Evolutionary conservation across 257 asterid genomes (phyloP).

Genomic region (Solanum chmielewskii): DNA sequence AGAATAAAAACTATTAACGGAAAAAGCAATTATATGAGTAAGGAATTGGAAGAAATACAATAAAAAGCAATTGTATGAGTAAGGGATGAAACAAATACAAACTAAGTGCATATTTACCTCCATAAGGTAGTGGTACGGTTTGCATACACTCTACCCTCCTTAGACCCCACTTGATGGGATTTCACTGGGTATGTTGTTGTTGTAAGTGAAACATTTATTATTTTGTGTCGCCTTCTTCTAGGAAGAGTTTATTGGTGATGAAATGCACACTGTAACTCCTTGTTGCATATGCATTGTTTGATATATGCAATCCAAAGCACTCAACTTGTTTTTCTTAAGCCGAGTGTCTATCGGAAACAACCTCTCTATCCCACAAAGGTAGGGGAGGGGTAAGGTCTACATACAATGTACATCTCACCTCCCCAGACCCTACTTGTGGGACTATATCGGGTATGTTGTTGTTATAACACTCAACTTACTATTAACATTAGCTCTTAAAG

Average conservation of each 20-base stretch:
- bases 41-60: background rate
- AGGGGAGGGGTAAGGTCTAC: background rate
- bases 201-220: background rate
- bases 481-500: background rate
- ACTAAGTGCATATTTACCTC: background rate
- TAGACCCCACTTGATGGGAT: too few species aligned
- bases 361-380: background rate
- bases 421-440: background rate
- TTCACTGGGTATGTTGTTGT: too few species aligned
- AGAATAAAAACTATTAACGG: background rate
- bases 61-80: background rate
- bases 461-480: background rate
- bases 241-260: background rate
- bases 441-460: background rate
- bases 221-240: background rate
- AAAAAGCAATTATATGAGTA: background rate
- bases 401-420: background rate
- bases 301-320: background rate
- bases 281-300: background rate
- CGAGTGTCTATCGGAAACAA: background rate
- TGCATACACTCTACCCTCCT: too few species aligned
- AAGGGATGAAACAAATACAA: background rate
- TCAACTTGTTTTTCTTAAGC: background rate
- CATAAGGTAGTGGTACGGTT: background rate
- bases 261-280: background rate